Base-by-base conservation (phyloP, 176 grass and related monocot species). In the Rhynchospora breviuscula region DNA sequence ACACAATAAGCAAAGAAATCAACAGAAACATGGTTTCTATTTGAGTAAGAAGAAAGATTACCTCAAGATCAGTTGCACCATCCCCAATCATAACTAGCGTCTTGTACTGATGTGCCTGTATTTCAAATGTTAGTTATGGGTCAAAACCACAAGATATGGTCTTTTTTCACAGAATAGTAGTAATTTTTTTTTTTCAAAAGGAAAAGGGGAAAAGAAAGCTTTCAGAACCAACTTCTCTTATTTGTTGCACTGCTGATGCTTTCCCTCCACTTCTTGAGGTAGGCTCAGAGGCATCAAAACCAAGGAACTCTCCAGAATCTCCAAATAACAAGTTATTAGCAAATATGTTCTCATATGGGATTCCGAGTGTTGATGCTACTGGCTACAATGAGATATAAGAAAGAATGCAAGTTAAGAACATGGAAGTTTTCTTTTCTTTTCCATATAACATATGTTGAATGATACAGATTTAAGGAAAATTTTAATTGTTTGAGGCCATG, bases 31-130 rank as follows among this genome's bases (percentile, higher is more conserved):
- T 76, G 44, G 13, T 63, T 10, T 61, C 45, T 52, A 4, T 40
- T 49, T 22, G 66, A 47, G 66, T 51, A 7, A 49, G 78, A 47
- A 47, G 21, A 56, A 18, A 47, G 18, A 48, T 64, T 88, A 94
- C 93, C 90, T 94, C 93, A 85, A 94, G 90, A 84, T 94, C 93
- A 70, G 93, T 94, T 74, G 93, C 93, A 88, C 90, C 95, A 87
- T 98, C 95, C 85, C 95, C 95, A 89, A 98, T 91, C 92, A 98
- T 98, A 85, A 93, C 70, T 8, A 94, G 6, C 2, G 29, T 80
- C 52, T 81, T 90, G 82, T 90, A 87, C 85, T 81, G 59, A 82
- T 83, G 85, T 13, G 35, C 81, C 89, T 90, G 15, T 64, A 90
- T 72, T 54, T 18, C 8, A 79, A 54, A 68, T 92, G 11, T 63